Base-by-base conservation (phyloP, 768 basidiomycete species). In the Rossbeevera mucosa region DNA sequence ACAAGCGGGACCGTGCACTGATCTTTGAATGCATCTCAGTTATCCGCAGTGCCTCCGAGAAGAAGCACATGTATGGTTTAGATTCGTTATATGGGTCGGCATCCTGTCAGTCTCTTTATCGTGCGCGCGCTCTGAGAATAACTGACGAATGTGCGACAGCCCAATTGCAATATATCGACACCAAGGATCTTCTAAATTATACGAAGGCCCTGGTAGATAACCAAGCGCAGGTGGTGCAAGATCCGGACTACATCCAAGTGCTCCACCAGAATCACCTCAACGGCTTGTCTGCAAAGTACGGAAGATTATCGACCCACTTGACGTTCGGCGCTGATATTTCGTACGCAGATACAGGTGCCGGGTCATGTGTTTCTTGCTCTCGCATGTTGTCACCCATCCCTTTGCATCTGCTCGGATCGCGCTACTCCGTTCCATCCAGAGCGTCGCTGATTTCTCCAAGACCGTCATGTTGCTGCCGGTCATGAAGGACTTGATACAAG, bases 341-440 rank as follows among this genome's bases (percentile, higher is more conserved):
- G 25, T 52, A 24, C 51, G 6, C 36, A 91, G 91, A 50, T 83
- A 85, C 67, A 89, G 82, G 62, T 79, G 80, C 54, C 79, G 83
- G 12, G 71, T 94, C 40, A 62, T 90, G 38, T 91, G 86, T 63
- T 93, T 80, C 66, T 67, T 96, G 0, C 71, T 90, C 6, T 94
- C 94, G 2, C 94, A 97, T 64, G 74, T 87, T 56, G 76, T 78
- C 44, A 78, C 81, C 4, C 78, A 87, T 56, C 68, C 74, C 2
- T 63, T 79, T 3, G 67, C 78, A 2, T 52, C 60, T 1, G 75
- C 79, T 16, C 81, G 83, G 54, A 62, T 80, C 11, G 63, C 71
- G 11, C 68, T 97, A 0, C 73, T 97, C 16, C 69, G 57, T 5
- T 69, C 73, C 29, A 50, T 82, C 9, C 62, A 69, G 46, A 63